Base-by-base conservation (phyloP, 192 early-diverging fungal genomes). In the Gaertneriomyces semiglobifer region DNA sequence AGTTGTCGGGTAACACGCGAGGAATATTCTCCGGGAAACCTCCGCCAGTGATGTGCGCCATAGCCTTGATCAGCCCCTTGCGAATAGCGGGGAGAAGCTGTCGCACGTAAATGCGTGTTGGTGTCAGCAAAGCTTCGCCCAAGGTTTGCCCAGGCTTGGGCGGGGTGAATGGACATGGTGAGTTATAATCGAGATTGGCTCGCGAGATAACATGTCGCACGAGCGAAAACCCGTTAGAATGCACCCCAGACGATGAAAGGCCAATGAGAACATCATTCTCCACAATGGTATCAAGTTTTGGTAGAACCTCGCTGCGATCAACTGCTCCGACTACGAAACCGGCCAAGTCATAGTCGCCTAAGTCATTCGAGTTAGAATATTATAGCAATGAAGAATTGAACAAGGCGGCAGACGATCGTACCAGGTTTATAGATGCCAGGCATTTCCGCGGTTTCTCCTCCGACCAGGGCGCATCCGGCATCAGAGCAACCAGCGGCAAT, bases 401-500 rank as follows among this genome's bases (percentile, higher is more conserved):
- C 20, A 62, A 58, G n/a, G 40, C 9, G 12, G n/a, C 8, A 8
- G 10, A 9, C 1, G 55, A 65, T 91, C 66, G 90, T 91, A 25
- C 93, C 93, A 53, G 75, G 68, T 25, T 83, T 69, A 69, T 98
- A 99, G 66, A 99, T 84, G 51, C 95, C 94, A 10, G 97, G 97
- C 97, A 99, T 99, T 71, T 99, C 97, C 7, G 97, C 92, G 18
- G 97, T 99, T 80, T 99, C 97, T 40, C 97, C 97, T 64, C 97
- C 97, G 62, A 99, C 86, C 60, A 99, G 87, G 46, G 97, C 97
- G 62, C 92, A 94, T 16, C 91, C 91, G 5, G 94, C 83, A 62
- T 93, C 79, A 42, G 84, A 68, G 76, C 97, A 99, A 7, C 95
- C 97, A n/a, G 88, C 84, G 33, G 92, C 95, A 50, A 99, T 91